Evolutionary conservation across 1,139 yeast species (phyloP).

Genomic region (Lizanozyma gosingica): DNA sequence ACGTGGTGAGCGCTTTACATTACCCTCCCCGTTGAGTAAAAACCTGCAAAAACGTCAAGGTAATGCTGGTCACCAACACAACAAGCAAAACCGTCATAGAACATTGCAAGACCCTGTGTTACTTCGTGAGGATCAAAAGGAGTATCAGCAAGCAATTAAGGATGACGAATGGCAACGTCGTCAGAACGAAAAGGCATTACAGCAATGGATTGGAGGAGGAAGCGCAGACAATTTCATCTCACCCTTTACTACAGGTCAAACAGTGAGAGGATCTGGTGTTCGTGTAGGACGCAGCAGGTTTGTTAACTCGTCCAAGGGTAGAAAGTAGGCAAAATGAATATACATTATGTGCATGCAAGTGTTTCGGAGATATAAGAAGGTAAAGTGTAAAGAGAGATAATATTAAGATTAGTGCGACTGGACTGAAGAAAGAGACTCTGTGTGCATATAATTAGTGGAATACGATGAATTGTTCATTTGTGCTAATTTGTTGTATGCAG

Average conservation of each 20-base stretch:
- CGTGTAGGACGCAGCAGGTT: slow-evolving; percentile 76
- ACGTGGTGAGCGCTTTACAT: slow-evolving; percentile 72
- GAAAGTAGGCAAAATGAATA: too few species aligned
- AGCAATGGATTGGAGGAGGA: slow-evolving; percentile 91
- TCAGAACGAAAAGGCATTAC: slow-evolving; percentile 75
- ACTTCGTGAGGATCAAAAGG: slow-evolving; percentile 89
- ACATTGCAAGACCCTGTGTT: slow-evolving; percentile 45
- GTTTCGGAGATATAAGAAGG: too few species aligned
- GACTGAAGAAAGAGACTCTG: too few species aligned
- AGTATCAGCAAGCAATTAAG: slow-evolving; percentile 79
- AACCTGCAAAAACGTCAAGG: slow-evolving; percentile 55
- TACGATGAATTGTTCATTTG: too few species aligned
- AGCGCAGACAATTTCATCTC: slow-evolving; percentile 85
- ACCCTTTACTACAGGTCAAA: slow-evolving; percentile 71
- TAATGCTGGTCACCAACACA: slow-evolving; percentile 65
- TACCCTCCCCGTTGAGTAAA: slow-evolving; percentile 66
- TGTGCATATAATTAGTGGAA: too few species aligned
- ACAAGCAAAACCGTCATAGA: slow-evolving; percentile 48
- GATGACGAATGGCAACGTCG: slow-evolving; percentile 83
- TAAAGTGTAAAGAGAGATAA: too few species aligned
- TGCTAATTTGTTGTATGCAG: too few species aligned
- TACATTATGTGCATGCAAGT: too few species aligned
- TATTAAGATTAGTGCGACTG: too few species aligned
- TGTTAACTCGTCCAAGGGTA: slow-evolving; percentile 56
- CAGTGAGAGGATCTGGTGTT: slow-evolving; percentile 58